Evolutionary conservation across 2,329 filamentous ascomycete genomes (phyloP), one percentile per base, ranked within the genome.

Genomic region (Fusarium tanahbumbuense): DNA sequence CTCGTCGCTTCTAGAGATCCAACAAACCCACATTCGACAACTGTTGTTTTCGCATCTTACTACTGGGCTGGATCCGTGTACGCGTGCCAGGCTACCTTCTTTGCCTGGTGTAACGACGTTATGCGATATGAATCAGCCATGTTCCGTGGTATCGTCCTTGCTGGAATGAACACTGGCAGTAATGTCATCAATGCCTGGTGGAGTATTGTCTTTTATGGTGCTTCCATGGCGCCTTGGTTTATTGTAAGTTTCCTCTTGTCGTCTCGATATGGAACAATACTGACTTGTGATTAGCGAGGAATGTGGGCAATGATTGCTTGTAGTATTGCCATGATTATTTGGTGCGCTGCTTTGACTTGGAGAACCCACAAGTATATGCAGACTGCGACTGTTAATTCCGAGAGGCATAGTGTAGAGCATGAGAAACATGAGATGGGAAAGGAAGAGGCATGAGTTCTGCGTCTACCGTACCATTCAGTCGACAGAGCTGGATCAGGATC

Each of bases 81-180:
- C 70, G 90, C 91, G 0, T 91, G 90, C 73, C 90, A 93, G 77
- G 90, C 91, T 1, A 91, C 88, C 0, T 92, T 93, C 71, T 93
- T 93, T 70, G 91, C 91, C 0, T 93, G 91, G 91, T 91, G 89
- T 23, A 93, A 93, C 71, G 91, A 92, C 72, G 87, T 88, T 4
- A 86, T 91, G 81, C 84, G 88, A 10, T 85, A 86, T 58, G 87
- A 92, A 71, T 87, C 91, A 63, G 85, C 86, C 22, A 84, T 89
- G 47, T 86, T 90, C 70, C 83, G 91, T 6, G 88, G 86, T 4
- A 85, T 93, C 3, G 90, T 93, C 0, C 85, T 93, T 37, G 91
- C 90, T 0, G 87, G 88, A 15, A 93, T 93, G 91, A 93, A 92
- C 64, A 57, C 90, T 71, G 88, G 88, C 2, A 91, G 84, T 73